Evolutionary conservation across 805 yeast species (phyloP), one percentile per base, ranked within the genome.

Genomic region (Lachancea lanzarotensis): DNA sequence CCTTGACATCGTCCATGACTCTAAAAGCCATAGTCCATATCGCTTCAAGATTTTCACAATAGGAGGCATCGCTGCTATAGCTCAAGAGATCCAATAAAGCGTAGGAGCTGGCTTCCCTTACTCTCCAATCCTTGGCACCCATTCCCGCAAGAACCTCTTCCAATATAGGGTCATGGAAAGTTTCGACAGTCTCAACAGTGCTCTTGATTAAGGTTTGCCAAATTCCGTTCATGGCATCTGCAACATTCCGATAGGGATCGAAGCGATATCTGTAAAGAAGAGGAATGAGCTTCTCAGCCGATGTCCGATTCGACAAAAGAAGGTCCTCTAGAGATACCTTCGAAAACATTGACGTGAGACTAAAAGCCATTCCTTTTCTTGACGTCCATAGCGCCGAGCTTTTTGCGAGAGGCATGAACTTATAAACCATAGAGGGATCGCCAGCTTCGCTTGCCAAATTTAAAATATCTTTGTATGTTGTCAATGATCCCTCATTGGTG

Each of bases 401-500:
- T 50, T 86, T 82, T 0, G 97, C 95, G 45, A 91, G 67, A 0
- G 95, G 81, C 96, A 91, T 88, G 61, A 91, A 91, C 59, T 88
- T 86, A 65, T 91, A 91, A 3, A 91, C 96, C 52, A 91, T 74
- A 52, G 93, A 78, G 12, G 98, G 96, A 63, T 91, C 96, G 25
- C 98, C 98, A 9, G 89, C 95, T 59, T 91, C 98, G 1, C 93
- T 79, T 0, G 98, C 97, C 40, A 91, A 70, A 54, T 72, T 85
- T 54, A 91, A 70, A 26, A 91, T 86, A 63, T 91, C 98, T 55
- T 84, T 86, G 61, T 91, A 91, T 0, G 98, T 90, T 0, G 95
- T 84, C 3, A 91, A 80, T 0, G 95, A 84, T 1, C 91, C 89
- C 49, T 85, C 93, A 38, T 82, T 83, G 0, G 96, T 86, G 40